Percentiles rank a stretch among this genome's conserved stretches.
Evolutionary conservation across 2,329 filamentous ascomycete species (phyloP).

Genomic region (Magnaporthiopsis rhizophila): DNA sequence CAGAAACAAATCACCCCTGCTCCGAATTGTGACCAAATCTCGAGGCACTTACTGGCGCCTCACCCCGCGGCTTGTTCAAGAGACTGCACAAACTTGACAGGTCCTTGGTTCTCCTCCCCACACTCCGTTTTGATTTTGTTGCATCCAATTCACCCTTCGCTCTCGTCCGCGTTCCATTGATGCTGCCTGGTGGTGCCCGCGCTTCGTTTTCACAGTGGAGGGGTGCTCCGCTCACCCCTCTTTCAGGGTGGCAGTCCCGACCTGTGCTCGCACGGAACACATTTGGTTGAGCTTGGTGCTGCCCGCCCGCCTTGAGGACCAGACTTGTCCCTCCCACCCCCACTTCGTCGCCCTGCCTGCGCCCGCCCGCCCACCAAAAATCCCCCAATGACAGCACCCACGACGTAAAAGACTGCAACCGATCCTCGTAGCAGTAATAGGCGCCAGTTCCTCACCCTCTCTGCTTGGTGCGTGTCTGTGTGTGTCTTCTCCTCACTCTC

Average conservation of each 20-base stretch:
- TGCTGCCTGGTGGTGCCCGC: not conserved
- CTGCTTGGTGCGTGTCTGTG: not conserved
- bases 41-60: not conserved
- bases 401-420: not conserved
- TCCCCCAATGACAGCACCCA: not conserved
- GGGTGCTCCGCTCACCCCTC: not conserved
- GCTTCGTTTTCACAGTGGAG: not conserved
- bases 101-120: not conserved
- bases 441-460: not conserved
- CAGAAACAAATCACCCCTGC: too few relatives aligned
- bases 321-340: not conserved
- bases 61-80: too few relatives aligned
- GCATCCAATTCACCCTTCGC: not conserved
- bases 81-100: too few relatives aligned
- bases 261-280: not conserved
- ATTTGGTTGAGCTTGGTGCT: not conserved
- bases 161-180: not conserved
- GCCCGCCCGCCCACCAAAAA: not conserved
- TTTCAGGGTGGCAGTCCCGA: not conserved
- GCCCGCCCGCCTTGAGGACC: not conserved
- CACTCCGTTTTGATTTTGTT: not conserved
- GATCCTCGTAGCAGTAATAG: not conserved
- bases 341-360: not conserved
- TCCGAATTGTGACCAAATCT: not conserved
- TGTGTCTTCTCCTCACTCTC: not conserved